These are phyloP conservation scores for Botrytis deweyae DNA, from an alignment of 2,329 filamentous ascomycete genomes.

Conservation along the genomic window DNA sequence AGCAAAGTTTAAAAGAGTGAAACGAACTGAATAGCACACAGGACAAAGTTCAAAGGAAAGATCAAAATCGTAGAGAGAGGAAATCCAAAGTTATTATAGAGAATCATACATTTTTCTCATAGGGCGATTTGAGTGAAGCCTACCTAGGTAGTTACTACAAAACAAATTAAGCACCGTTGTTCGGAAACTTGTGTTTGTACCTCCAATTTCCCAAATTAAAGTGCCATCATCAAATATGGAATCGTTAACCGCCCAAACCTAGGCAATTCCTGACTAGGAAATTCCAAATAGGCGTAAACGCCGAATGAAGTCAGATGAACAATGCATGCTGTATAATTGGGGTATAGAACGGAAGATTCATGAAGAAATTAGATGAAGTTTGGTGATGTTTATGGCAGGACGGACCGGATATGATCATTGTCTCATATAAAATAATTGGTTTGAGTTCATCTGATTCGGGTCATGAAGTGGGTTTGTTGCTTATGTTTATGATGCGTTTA, in stretches of 20 bases:
- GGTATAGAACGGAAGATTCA: background rate
- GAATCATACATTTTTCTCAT: background rate
- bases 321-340: conserved; percentile 3
- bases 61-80: background rate
- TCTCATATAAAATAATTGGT: conserved; percentile 16
- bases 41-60: conserved; percentile 7
- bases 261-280: background rate
- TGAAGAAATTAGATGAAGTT: conserved; percentile 14
- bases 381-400: conserved; percentile 19
- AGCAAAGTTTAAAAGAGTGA: conserved; percentile 19
- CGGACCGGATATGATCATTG: conserved; percentile 22
- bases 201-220: conserved; percentile 24
- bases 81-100: conserved; percentile 5
- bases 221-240: conserved; percentile 1
- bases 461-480: background rate
- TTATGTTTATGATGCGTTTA: conserved; percentile 12
- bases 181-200: conserved; percentile 5
- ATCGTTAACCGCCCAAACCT: conserved; percentile 13
- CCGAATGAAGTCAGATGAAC: conserved; percentile 11
- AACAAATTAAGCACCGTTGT: background rate
- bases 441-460: conserved; percentile 18
- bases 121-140: background rate
- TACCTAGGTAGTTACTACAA: background rate
- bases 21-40: conserved; percentile 22
- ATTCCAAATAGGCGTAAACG: background rate